Base-by-base conservation (phyloP, 2,329 filamentous ascomycete species). In the Aspergillus calidoustus region DNA sequence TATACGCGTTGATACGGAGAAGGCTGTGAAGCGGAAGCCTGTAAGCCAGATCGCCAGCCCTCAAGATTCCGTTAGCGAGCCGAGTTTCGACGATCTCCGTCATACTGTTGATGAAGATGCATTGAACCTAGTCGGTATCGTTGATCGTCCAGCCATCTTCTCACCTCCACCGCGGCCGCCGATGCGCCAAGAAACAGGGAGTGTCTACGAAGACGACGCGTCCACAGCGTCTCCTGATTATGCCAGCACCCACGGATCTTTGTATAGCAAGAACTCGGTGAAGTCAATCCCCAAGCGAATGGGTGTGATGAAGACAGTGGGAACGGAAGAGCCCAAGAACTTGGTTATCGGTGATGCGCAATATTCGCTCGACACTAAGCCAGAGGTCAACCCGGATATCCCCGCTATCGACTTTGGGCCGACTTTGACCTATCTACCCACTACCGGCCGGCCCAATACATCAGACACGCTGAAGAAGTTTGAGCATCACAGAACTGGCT, bases 361-460 rank as follows among this genome's bases (percentile, higher is more conserved):
- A 62, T 82, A 82, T 66, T 69, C 73, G 52, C 69, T 76, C 50
- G 72, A 76, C 47, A 72, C 77, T 43, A 65, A 57, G 9, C 72
- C 19, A 50, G 70, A 63, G 34, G 66, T 72, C 43, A 79, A 80
- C 15, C 81, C 85, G 25, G 83, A 87, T 60, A 87, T 96, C 63
- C 91, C 92, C 1, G 79, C 84, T 4, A 86, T 97, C 64, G 89
- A 97, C 74, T 97, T 97, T 77, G 94, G 94, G 0, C 92, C 89
- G 6, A 97, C 93, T 0, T 80, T 91, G 68, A 89, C 90, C 62
- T 89, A 92, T 60, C 81, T 80, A 63, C 83, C 86, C 30, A 80
- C 80, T 48, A 80, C 78, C 19, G 82, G 81, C 67, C 82, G 84
- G 8, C 85, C 86, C n/a, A 81, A 75, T 47, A 87, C 85, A 1